Base-by-base conservation (phyloP, 2,329 filamentous ascomycete species). In the Penicillium sp. region DNA sequence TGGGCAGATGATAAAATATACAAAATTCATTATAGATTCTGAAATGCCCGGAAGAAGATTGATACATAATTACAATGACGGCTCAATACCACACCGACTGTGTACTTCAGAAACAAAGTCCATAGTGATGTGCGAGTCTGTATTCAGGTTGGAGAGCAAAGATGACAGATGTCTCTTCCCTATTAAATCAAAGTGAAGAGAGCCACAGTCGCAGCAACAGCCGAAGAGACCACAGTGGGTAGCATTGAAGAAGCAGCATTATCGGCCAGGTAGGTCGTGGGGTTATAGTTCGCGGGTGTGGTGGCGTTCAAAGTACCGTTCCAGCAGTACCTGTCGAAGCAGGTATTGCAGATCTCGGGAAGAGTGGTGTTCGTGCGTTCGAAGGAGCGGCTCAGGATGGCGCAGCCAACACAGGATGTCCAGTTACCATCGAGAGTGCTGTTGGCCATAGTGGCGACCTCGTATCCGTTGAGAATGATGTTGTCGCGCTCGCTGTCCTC, bases 291-390 rank as follows among this genome's bases (percentile, higher is more conserved):
- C 1, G 65, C 57, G 0, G 72, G 70, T 5, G 55, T 61, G 0
- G 75, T 76, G 39, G 67, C 73, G 40, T 81, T 75, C 6, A 76
- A 54, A 1, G 84, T 90, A n/a, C 94, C 94, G 71, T 97, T 84
- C 94, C 94, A 99, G 82, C 94, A 99, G 77, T 97, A 97, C 18
- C 79, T 74, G 11, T 79, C 62, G 73, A 97, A 97, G 77, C 94
- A 99, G 47, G 81, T 67, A 42, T 76, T 79, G 77, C 94, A 99
- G 9, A 84, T 85, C 0, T 82, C 79, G 0, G 93, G 93, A 1
- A 92, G 81, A 0, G 76, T 59, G 0, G 88, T 88, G 16, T 81
- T 79, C 0, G 90, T 93, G 47, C 91, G 83, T 57, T 85, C 80
- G 61, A 94, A 83, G 62, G 87, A 91, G 57, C 93, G 84, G 49